phyloP scores from a whole-genome alignment of 1,284 basidiomycete genomes.

The Cryptococcus sp. region DNA sequence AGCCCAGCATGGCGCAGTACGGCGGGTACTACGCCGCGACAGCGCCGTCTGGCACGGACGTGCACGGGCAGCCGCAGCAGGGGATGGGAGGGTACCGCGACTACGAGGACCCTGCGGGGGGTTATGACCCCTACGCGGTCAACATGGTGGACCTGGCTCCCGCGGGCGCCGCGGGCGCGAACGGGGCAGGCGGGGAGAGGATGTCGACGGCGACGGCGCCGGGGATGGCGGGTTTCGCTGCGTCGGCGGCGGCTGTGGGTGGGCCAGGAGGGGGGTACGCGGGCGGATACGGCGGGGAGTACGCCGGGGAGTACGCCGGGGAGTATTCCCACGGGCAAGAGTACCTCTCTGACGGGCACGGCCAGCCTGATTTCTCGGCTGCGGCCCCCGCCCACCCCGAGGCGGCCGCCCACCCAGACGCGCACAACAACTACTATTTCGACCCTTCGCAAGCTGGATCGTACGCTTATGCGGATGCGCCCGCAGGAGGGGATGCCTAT shows the following conservation, averaged over 20 bases:
- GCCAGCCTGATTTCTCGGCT: slow-evolving; percentile 13
- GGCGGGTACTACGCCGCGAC: slow-evolving; percentile 43
- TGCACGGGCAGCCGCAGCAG: slow-evolving; percentile 32
- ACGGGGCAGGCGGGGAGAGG: slow-evolving; percentile 18
- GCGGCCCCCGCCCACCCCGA: slow-evolving; percentile 7
- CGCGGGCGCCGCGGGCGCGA: no score
- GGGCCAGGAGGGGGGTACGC: slow-evolving; percentile 10
- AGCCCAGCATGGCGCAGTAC: slow-evolving; percentile 46
- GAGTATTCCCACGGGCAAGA: slow-evolving; percentile 5
- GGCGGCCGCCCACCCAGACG: neutral
- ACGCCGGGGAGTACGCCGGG: slow-evolving; percentile 8
- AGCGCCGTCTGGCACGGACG: slow-evolving; percentile 21
- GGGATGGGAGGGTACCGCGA: slow-evolving; percentile 32
- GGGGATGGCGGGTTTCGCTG: slow-evolving; percentile 39
- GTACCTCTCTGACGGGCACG: slow-evolving; percentile 4
- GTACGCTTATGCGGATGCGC: slow-evolving; percentile 10
- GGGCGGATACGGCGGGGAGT: slow-evolving; percentile 9
- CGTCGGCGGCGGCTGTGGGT: slow-evolving; percentile 20
- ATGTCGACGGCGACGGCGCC: slow-evolving; percentile 33
- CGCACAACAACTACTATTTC: slow-evolving; percentile 34
- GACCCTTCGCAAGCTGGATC: slow-evolving; percentile 43
- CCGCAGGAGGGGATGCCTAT: slow-evolving; percentile 26
- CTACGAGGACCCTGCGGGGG: slow-evolving; percentile 47
- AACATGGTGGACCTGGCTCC: slow-evolving; percentile 18
- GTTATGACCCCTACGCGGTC: slow-evolving; percentile 49